These are phyloP conservation scores for Wickerhamiella nectarea DNA, from an alignment of 805 yeast genomes.

Conservation along the genomic window DNA sequence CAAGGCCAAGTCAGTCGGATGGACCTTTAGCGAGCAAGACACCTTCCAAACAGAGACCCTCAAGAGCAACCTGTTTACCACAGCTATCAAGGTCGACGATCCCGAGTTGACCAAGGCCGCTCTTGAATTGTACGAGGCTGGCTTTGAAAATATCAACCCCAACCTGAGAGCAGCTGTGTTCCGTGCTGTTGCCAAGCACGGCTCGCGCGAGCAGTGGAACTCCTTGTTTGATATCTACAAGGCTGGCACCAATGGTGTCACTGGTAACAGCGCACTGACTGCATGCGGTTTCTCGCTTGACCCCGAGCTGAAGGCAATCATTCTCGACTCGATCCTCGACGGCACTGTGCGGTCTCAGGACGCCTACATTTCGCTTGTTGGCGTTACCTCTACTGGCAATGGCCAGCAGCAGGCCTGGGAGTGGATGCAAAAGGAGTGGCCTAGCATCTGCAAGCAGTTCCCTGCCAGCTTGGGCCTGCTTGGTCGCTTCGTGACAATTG, in stretches of 20 bases:
- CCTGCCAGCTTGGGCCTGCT: constrained; percentile 77
- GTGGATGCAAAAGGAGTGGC: constrained; percentile 70
- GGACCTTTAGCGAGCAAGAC: constrained; percentile 47
- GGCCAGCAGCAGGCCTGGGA: constrained; percentile 61
- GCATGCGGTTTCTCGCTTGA: constrained; percentile 52
- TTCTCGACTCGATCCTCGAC: constrained; percentile 2
- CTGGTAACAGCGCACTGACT: constrained; percentile 55
- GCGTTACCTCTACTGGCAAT: constrained; percentile 45
- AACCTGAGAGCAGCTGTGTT: constrained; percentile 57
- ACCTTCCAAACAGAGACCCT: constrained; percentile 45
- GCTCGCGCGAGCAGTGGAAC: constrained; percentile 50
- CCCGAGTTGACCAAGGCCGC: constrained; percentile 26
- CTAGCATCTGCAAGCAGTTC: constrained; percentile 43
- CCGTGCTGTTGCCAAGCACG: constrained; percentile 48
- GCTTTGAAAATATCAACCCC: constrained; percentile 57
- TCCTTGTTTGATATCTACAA: constrained; percentile 45
- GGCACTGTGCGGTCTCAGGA: constrained; percentile 52
- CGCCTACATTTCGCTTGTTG: constrained; percentile 61
- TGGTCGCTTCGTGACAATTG: constrained; percentile 52
- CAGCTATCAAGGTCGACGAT: constrained; percentile 25
- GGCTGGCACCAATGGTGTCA: constrained; percentile 49
- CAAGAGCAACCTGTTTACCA: constrained; percentile 41
- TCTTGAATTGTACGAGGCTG: constrained; percentile 37
- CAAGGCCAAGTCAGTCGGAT: constrained; percentile 46
- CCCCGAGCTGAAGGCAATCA: constrained; percentile 32